Percentiles rank a stretch among this genome's conserved stretches.
Conservation (phyloP, 495 filamentous ascomycete genomes). For the Penicillium verhagenii region DNA sequence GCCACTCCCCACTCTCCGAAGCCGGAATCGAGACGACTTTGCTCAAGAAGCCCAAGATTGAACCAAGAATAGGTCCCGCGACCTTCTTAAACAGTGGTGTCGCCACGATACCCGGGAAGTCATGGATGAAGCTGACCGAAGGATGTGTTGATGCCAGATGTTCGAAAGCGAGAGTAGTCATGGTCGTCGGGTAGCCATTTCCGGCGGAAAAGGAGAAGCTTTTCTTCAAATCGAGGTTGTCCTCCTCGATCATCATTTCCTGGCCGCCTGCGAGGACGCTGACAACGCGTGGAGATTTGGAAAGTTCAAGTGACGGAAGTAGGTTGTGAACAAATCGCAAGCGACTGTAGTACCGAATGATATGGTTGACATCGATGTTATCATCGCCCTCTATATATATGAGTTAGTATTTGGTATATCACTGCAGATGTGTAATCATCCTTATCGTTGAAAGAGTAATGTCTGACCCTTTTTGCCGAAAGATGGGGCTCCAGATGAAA, state of each 20-base stretch:
- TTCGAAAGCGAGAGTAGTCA: slow-evolving; percentile 10
- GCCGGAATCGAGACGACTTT: neutral
- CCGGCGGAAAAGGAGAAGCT: slow-evolving; percentile 15
- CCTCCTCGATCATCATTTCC: slow-evolving; percentile 48
- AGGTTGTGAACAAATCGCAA: slow-evolving; percentile 38
- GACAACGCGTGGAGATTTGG: slow-evolving; percentile 48
- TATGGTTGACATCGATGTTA: slow-evolving; percentile 28
- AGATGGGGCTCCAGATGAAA: neutral
- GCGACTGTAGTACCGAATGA: slow-evolving; percentile 39
- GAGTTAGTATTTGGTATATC: neutral
- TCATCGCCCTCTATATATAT: slow-evolving; percentile 24
- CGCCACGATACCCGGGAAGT: slow-evolving; percentile 38
- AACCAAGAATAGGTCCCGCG: slow-evolving; percentile 4
- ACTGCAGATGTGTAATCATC: no score
- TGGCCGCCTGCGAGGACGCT: slow-evolving; percentile 46
- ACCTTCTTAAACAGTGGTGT: slow-evolving; percentile 21
- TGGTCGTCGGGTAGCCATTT: slow-evolving; percentile 21
- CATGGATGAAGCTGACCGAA: slow-evolving; percentile 35
- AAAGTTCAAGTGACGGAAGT: slow-evolving; percentile 31
- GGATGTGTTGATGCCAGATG: slow-evolving; percentile 27
- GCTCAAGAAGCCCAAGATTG: slow-evolving; percentile 3
- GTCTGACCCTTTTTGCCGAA: neutral
- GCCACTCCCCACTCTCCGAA: neutral
- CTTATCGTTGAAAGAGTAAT: neutral
- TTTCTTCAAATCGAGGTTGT: slow-evolving; percentile 41